Percentiles rank a stretch among this genome's conserved stretches.
Conservation (phyloP, 2,329 filamentous ascomycete species). For the Hymenoscyphus repandus region DNA sequence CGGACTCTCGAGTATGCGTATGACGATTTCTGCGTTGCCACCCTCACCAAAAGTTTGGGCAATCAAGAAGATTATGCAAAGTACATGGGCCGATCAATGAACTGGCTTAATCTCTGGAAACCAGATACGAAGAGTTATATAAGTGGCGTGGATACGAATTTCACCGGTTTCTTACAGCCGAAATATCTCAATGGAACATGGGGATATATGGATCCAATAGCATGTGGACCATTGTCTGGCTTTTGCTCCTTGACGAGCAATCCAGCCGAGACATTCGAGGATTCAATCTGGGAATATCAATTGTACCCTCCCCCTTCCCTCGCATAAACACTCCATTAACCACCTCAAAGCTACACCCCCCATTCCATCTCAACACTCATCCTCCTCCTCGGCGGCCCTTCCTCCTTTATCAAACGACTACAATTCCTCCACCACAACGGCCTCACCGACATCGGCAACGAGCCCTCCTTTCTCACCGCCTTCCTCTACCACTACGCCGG, state of each 20-base stretch:
- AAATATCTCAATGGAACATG: slow-evolving; percentile 62
- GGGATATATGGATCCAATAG: slow-evolving; percentile 62
- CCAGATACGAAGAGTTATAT: slow-evolving; percentile 47
- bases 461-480: slow-evolving; percentile 58
- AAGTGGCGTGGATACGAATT: slow-evolving; percentile 53
- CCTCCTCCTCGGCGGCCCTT: slow-evolving; percentile 52
- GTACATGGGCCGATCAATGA: slow-evolving; percentile 29
- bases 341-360: slow-evolving; percentile 25
- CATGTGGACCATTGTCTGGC: slow-evolving; percentile 7
- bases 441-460: slow-evolving; percentile 58
- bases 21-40: slow-evolving; percentile 64
- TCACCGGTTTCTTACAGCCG: slow-evolving; percentile 65
- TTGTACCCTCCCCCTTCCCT: slow-evolving; percentile 19
- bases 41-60: slow-evolving; percentile 53
- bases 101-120: slow-evolving; percentile 60
- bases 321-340: background rate
- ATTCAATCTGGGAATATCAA: slow-evolving; percentile 64
- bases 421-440: slow-evolving; percentile 55
- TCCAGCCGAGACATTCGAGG: slow-evolving; percentile 62
- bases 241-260: slow-evolving; percentile 19
- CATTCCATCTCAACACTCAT: slow-evolving; percentile 52
- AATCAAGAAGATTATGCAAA: slow-evolving; percentile 41
- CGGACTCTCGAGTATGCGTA: slow-evolving; percentile 73
- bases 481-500: slow-evolving; percentile 69
- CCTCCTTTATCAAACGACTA: slow-evolving; percentile 53